A percentile compares a stretch with the other conserved stretches of the same genome.
These are phyloP conservation scores for Symbiotaphrina buchneri DNA, from an alignment of 495 filamentous ascomycete genomes.

Conservation along the genomic window DNA sequence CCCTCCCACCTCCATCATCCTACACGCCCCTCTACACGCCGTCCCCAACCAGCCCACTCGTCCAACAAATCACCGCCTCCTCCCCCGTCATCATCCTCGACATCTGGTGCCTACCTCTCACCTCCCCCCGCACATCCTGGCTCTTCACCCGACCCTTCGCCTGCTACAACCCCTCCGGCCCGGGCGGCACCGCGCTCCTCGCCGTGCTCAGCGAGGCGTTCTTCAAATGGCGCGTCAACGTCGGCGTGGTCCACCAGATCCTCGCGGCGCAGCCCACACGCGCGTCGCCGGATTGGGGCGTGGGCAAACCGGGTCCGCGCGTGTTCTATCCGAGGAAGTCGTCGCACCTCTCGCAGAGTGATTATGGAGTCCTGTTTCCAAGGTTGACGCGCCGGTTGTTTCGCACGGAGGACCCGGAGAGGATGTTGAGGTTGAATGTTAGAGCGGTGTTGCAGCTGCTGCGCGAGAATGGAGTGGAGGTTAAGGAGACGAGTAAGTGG, in stretches of 20 bases:
- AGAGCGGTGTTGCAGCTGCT: slow-evolving; percentile 39
- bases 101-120: slow-evolving; percentile 49
- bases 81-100: slow-evolving; percentile 44
- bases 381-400: slow-evolving; percentile 33
- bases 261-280: slow-evolving; percentile 23
- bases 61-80: slow-evolving; percentile 34
- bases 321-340: slow-evolving; percentile 39
- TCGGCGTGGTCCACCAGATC: slow-evolving; percentile 30
- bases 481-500: slow-evolving; percentile 22
- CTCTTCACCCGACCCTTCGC: slow-evolving; percentile 46
- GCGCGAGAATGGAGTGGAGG: slow-evolving; percentile 21
- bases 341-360: slow-evolving; percentile 51
- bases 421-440: slow-evolving; percentile 36
- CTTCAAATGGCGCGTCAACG: slow-evolving; percentile 44
- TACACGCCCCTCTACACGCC: slow-evolving; percentile 34
- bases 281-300: slow-evolving; percentile 6
- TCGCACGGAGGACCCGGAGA: slow-evolving; percentile 34
- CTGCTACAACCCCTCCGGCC: slow-evolving; percentile 24
- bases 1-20: too few species aligned
- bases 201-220: slow-evolving; percentile 47
- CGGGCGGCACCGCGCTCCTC: slow-evolving; percentile 27
- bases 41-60: slow-evolving; percentile 20
- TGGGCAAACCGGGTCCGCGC: slow-evolving; percentile 16
- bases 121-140: slow-evolving; percentile 24
- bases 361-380: slow-evolving; percentile 62